phyloP scores from a whole-genome alignment of 192 early-diverging fungal species.

The Mortierella claussenii region DNA sequence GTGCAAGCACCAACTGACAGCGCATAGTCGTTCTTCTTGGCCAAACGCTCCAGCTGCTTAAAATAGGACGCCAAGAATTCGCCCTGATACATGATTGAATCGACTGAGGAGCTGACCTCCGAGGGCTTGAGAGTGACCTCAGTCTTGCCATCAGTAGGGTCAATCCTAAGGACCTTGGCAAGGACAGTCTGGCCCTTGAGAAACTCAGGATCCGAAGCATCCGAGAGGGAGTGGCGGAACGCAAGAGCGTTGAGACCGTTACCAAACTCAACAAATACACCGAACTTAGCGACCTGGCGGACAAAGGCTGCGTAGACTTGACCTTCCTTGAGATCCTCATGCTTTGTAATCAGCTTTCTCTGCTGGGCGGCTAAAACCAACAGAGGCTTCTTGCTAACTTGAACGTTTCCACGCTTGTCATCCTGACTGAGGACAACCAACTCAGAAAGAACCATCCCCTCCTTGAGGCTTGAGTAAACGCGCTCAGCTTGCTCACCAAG shows the following conservation, averaged over 20 bases:
- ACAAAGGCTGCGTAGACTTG: conserved; percentile 75
- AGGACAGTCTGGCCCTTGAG: conserved; percentile 77
- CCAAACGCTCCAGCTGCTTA: conserved; percentile 57
- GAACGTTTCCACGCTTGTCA: conserved; percentile 55
- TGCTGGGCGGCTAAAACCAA: conserved; percentile 68
- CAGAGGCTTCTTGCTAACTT: conserved; percentile 71
- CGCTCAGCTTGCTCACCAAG: conserved; percentile 54
- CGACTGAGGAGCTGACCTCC: conserved; percentile 47
- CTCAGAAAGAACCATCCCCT: conserved; percentile 60
- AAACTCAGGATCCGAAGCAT: conserved; percentile 64
- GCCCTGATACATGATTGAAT: conserved; percentile 53
- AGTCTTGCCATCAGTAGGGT: conserved; percentile 58
- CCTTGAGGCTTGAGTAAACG: conserved; percentile 51
- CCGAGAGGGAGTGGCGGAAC: conserved; percentile 65
- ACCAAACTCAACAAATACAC: conserved; percentile 74
- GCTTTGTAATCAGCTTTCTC: conserved; percentile 50
- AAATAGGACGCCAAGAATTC: conserved; percentile 64
- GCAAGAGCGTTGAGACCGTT: conserved; percentile 69
- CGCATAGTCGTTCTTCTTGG: conserved; percentile 29
- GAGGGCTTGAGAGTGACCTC: conserved; percentile 79
- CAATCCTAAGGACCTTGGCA: conserved; percentile 65
- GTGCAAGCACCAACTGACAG: conserved; percentile 53
- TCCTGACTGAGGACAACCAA: conserved; percentile 68
- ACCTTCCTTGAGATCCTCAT: conserved; percentile 62
- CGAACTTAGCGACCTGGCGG: conserved; percentile 64